A percentile compares a stretch with the other conserved stretches of the same genome.
These are phyloP conservation scores for Obba rivulosa DNA, from an alignment of 768 basidiomycete genomes.

Conservation along the genomic window DNA sequence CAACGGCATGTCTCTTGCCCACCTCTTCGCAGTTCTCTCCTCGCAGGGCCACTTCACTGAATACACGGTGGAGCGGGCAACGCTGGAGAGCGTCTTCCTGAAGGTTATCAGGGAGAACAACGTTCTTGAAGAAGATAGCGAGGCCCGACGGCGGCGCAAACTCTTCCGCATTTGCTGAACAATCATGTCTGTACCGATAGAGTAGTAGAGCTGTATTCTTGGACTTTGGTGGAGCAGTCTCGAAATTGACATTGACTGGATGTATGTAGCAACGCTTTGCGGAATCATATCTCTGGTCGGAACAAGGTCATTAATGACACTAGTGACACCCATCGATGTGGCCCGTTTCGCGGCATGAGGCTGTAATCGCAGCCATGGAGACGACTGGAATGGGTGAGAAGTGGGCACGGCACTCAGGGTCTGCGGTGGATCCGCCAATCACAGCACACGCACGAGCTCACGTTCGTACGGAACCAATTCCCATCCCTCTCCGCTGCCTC, in stretches of 20 bases:
- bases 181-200: background rate
- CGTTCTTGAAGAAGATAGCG: conserved; percentile 43
- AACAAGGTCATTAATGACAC: too few species aligned
- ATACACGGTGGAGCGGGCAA: conserved; percentile 67
- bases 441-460: background rate
- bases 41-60: conserved; percentile 51
- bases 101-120: conserved; percentile 63
- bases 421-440: too few species aligned
- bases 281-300: too few species aligned
- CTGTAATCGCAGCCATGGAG: background rate
- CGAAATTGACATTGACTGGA: background rate
- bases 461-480: background rate
- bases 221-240: background rate
- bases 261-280: background rate
- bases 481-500: background rate
- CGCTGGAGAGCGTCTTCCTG: conserved; percentile 68
- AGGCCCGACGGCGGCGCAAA: conserved; percentile 7
- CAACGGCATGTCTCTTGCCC: conserved; percentile 44
- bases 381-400: background rate
- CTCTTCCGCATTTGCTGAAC: conserved; percentile 12
- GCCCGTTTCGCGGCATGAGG: too few species aligned
- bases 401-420: background rate
- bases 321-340: too few species aligned
- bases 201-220: too few species aligned
- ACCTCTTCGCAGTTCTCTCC: conserved; percentile 53